phyloP scores from a whole-genome alignment of 208 protist species.

The Leishmania turanica region DNA sequence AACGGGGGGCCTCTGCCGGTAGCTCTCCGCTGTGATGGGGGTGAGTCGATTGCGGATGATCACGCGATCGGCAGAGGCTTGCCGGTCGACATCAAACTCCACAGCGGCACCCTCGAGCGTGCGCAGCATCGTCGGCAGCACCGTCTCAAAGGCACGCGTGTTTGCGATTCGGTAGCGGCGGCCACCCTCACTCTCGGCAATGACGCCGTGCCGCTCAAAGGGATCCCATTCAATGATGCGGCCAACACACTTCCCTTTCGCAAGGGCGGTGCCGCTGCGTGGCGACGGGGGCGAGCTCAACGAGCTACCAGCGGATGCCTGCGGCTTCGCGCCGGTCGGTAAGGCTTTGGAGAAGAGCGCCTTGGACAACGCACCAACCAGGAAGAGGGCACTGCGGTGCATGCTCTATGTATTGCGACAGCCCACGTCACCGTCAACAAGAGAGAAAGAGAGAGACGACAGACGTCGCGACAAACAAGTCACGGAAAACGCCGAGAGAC shows the following conservation, averaged over 20 bases:
- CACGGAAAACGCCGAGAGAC: background rate
- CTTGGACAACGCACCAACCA: slow-evolving; percentile 6
- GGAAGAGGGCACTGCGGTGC: slow-evolving; percentile 5
- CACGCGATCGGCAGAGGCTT: slow-evolving; percentile 54
- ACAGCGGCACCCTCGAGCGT: slow-evolving; percentile 67
- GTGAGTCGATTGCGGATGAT: slow-evolving; percentile 71
- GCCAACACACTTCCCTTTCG: slow-evolving; percentile 23
- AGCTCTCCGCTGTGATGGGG: slow-evolving; percentile 68
- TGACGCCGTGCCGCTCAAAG: slow-evolving; percentile 75
- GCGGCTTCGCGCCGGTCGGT: background rate
- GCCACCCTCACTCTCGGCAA: slow-evolving; percentile 51
- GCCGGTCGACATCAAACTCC: slow-evolving; percentile 43
- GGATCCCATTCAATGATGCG: slow-evolving; percentile 76
- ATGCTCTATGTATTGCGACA: background rate
- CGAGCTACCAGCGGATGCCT: background rate
- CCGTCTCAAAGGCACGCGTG: slow-evolving; percentile 86
- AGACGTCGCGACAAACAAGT: background rate
- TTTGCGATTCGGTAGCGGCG: slow-evolving; percentile 65
- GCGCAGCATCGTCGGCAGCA: slow-evolving; percentile 74
- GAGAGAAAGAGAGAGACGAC: background rate
- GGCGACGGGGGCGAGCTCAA: background rate
- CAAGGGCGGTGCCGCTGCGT: background rate
- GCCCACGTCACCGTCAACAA: background rate
- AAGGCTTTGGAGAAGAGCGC: slow-evolving; percentile 3
- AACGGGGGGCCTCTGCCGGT: slow-evolving; percentile 54